Conservation (phyloP, 495 filamentous ascomycete genomes). For the Neurospora sp. region DNA sequence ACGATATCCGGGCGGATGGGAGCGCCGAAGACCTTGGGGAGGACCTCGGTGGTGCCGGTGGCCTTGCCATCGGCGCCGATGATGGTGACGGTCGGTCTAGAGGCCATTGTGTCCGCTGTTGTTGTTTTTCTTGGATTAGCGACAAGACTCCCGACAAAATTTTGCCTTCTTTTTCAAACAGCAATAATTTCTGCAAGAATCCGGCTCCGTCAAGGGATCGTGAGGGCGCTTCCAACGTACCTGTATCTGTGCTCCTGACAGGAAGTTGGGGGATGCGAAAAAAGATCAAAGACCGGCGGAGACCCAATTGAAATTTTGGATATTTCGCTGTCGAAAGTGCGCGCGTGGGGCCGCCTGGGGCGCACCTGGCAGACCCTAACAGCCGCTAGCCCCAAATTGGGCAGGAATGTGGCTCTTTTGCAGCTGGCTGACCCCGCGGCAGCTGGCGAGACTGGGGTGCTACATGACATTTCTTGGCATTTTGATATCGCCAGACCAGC, state of each 20-base stretch:
- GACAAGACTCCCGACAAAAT: neutral
- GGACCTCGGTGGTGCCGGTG: constrained; percentile 74
- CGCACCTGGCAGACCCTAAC: constrained; percentile 19
- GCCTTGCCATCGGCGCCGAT: constrained; percentile 84
- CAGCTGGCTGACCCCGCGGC: constrained; percentile 8
- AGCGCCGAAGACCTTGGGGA: constrained; percentile 88
- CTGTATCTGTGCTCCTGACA: constrained; percentile 14
- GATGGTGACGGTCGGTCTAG: constrained; percentile 90
- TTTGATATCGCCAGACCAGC: neutral
- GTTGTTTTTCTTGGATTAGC: constrained; percentile 7
- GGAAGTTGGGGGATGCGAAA: constrained; percentile 18
- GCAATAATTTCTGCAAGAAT: neutral
- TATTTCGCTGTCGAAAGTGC: constrained; percentile 18
- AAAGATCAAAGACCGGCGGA: constrained; percentile 20
- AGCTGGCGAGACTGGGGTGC: neutral
- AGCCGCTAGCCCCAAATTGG: constrained; percentile 15
- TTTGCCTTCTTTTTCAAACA: neutral
- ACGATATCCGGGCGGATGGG: constrained; percentile 99
- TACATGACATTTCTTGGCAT: neutral
- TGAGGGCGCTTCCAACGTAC: neutral
- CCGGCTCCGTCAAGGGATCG: neutral
- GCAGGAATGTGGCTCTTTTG: neutral
- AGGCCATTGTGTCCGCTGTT: constrained; percentile 62
- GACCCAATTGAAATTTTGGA: constrained; percentile 28
- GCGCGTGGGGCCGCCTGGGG: constrained; percentile 18